Evolutionary conservation across 371 early-diverging fungal genomes (phyloP).

Genomic region (Nematocida sp.): DNA sequence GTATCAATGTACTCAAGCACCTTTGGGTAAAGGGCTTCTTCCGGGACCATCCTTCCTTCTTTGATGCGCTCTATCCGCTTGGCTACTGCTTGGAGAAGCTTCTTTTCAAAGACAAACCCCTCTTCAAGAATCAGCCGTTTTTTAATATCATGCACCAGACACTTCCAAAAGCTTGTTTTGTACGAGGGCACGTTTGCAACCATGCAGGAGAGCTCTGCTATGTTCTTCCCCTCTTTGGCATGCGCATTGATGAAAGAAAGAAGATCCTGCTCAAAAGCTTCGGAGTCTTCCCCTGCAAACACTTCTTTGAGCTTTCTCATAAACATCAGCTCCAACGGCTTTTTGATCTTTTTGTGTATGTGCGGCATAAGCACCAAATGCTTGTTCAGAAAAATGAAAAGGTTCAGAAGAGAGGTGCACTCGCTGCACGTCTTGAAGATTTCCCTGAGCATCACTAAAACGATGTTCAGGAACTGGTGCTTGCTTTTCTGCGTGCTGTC

Average conservation of each 20-base stretch:
- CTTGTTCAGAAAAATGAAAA: slow-evolving; percentile 18
- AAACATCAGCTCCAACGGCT: slow-evolving; percentile 18
- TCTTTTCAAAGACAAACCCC: neutral
- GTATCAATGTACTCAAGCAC: slow-evolving; percentile 19
- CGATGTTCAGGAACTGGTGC: slow-evolving; percentile 16
- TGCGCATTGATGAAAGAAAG: neutral
- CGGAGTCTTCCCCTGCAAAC: neutral
- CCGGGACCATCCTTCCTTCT: neutral
- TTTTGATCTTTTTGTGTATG: neutral
- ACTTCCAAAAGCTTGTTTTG: slow-evolving; percentile 9
- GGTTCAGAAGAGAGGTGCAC: slow-evolving; percentile 15
- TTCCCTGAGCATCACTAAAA: slow-evolving; percentile 11
- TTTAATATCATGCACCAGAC: slow-evolving; percentile 17
- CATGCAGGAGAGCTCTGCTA: slow-evolving; percentile 25
- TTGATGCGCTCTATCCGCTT: slow-evolving; percentile 7
- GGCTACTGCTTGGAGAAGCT: neutral
- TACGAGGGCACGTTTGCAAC: slow-evolving; percentile 17
- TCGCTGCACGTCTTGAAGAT: neutral
- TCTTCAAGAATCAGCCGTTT: slow-evolving; percentile 26
- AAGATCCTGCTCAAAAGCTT: slow-evolving; percentile 24
- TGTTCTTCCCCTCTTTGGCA: neutral
- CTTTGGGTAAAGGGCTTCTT: neutral
- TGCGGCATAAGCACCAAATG: slow-evolving; percentile 37
- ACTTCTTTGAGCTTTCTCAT: neutral
- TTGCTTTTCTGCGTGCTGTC: slow-evolving; percentile 10